phyloP scores from a whole-genome alignment of 306 rosid genomes.

The Quercus parvula region DNA sequence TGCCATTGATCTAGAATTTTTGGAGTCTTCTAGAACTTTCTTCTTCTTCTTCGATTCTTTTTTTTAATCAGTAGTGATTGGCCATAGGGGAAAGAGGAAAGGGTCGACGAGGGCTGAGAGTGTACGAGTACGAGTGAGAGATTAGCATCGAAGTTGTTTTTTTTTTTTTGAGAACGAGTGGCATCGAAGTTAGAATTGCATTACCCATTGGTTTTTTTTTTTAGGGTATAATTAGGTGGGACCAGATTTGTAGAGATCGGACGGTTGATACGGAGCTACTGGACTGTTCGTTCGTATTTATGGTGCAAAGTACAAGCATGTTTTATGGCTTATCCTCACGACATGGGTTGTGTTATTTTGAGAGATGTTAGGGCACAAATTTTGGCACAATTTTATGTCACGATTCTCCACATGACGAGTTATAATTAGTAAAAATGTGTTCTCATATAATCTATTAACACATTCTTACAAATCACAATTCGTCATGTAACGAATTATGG shows the following conservation, averaged over 20 bases:
- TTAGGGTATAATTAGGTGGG: neutral
- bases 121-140: no score
- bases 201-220: neutral
- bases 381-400: no score
- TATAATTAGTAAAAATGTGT: no score
- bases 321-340: no score
- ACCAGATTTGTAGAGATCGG: neutral
- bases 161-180: no score
- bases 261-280: neutral
- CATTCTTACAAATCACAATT: rapidly evolving
- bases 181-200: neutral
- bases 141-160: neutral
- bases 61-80: neutral
- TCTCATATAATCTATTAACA: rapidly evolving
- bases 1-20: constrained; percentile 4
- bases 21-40: constrained; percentile 22
- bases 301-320: no score
- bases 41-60: neutral
- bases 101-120: no score
- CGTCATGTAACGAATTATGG: rapidly evolving
- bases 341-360: no score
- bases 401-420: no score
- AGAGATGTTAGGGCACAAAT: no score
- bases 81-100: neutral
- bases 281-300: neutral